Conservation (phyloP, 441 rosid genomes). For the Corymbia calophylla region DNA sequence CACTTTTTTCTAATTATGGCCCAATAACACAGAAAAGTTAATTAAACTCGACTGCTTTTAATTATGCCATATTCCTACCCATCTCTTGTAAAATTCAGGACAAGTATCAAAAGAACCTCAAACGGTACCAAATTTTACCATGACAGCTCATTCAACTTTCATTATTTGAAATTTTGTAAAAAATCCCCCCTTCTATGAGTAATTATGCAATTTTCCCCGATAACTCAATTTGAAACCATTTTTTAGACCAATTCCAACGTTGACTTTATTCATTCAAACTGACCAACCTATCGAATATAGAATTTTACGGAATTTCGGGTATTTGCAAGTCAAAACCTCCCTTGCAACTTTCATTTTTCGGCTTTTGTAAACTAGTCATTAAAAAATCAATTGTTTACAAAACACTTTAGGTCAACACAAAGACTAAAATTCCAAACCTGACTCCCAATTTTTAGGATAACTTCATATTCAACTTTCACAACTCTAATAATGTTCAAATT, state of each 20-base stretch:
- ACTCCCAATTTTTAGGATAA: not conserved
- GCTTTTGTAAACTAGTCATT: not conserved
- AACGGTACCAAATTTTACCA: no score
- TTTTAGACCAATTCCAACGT: not conserved
- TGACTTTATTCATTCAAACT: not conserved
- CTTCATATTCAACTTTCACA: not conserved
- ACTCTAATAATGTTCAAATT: not conserved
- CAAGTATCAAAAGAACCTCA: no score
- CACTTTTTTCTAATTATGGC: not conserved
- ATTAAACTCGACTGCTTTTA: not conserved
- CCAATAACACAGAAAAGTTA: no score
- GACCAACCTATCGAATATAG: not conserved
- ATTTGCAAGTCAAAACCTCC: not conserved
- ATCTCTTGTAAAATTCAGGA: not conserved
- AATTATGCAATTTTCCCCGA: not conserved
- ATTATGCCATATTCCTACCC: not conserved
- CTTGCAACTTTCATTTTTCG: not conserved
- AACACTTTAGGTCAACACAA: not conserved
- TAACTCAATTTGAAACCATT: not conserved
- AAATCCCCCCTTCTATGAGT: not conserved
- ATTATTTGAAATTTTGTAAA: not conserved
- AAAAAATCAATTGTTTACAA: not conserved
- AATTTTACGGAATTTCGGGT: not conserved
- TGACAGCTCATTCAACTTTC: not conserved
- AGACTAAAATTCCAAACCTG: not conserved